phyloP scores from a whole-genome alignment of 441 rosid genomes.

The Syzygium malaccense region DNA sequence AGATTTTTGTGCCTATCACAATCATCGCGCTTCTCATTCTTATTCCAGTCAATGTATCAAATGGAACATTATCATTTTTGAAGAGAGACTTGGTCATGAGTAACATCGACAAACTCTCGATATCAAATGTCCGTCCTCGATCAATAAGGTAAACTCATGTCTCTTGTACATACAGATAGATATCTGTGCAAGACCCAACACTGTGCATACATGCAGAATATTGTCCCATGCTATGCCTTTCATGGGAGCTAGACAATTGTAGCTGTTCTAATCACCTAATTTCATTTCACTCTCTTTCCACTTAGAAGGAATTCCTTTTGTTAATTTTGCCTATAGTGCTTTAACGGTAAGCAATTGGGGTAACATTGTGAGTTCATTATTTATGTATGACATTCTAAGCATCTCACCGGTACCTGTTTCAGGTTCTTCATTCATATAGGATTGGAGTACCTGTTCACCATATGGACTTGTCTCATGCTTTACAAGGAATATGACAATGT shows the following conservation, averaged over 20 bases:
- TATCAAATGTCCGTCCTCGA: constrained; percentile 80
- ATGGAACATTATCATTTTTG: constrained; percentile 80
- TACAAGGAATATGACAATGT: constrained; percentile 80
- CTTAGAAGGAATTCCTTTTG: neutral
- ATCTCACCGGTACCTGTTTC: constrained; percentile 16
- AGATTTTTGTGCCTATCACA: constrained; percentile 78
- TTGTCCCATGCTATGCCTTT: neutral
- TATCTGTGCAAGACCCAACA: neutral
- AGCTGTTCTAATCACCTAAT: neutral
- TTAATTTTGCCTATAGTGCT: neutral
- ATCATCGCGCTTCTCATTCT: constrained; percentile 71
- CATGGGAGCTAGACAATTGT: neutral
- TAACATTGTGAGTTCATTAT: neutral
- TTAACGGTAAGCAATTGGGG: neutral
- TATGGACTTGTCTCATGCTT: constrained; percentile 87
- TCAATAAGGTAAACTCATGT: constrained; percentile 55
- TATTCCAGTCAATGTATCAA: constrained; percentile 91
- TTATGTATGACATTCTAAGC: neutral
- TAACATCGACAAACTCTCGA: constrained; percentile 88
- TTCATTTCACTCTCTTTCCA: neutral
- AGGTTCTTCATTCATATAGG: constrained; percentile 95
- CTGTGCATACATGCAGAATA: neutral
- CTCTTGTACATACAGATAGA: neutral
- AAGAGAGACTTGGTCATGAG: constrained; percentile 78
- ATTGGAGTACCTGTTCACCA: constrained; percentile 74